Evolutionary conservation across 345 rosid species (phyloP).

Genomic region (Ceriops zippeliana): DNA sequence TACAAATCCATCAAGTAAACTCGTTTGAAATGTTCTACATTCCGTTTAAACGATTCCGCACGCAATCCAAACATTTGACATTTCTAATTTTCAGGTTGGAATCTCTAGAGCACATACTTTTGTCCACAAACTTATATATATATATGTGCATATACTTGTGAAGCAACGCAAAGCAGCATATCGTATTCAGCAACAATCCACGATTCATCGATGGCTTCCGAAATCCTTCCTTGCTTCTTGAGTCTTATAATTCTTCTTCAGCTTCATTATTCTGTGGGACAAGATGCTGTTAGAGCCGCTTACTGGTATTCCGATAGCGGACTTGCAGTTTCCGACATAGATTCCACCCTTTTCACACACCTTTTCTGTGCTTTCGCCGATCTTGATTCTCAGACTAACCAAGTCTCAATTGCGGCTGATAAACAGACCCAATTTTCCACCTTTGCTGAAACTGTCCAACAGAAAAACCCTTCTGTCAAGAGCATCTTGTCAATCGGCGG

Average conservation of each 20-base stretch:
- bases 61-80: too few relatives aligned
- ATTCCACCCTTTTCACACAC: conserved; percentile 59
- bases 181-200: neutral
- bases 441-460: conserved; percentile 51
- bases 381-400: conserved; percentile 35
- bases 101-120: neutral
- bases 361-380: conserved; percentile 54
- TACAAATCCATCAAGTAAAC: too few relatives aligned
- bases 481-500: conserved; percentile 66
- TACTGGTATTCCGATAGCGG: conserved; percentile 47
- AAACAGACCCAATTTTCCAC: conserved; percentile 43
- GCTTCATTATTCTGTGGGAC: conserved; percentile 24
- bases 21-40: too few relatives aligned
- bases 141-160: neutral
- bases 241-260: conserved; percentile 8
- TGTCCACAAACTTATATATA: neutral
- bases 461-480: conserved; percentile 39
- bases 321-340: conserved; percentile 32
- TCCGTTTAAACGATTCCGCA: too few relatives aligned
- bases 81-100: too few relatives aligned
- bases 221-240: conserved; percentile 10
- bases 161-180: neutral
- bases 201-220: conserved; percentile 18
- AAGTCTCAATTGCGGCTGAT: conserved; percentile 38
- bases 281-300: conserved; percentile 43